Percentiles rank a stretch among this genome's conserved stretches.
Evolutionary conservation across 306 rosid species (phyloP).

Genomic region (Calophaca sinica): DNA sequence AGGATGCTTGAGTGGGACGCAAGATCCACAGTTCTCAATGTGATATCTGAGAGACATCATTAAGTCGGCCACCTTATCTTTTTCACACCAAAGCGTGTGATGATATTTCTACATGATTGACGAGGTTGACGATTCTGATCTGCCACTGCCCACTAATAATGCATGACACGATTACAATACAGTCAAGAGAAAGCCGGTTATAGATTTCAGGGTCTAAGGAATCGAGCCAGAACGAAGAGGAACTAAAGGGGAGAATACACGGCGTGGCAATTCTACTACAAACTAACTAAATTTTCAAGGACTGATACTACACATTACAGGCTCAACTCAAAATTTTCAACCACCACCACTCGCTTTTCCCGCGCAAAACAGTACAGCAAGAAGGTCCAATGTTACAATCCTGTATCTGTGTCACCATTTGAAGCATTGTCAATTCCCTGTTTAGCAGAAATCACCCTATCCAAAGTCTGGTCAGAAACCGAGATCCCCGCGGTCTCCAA

Average conservation of each 20-base stretch:
- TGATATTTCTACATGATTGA: too few species aligned
- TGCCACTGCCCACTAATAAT: too few species aligned
- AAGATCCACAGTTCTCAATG: too few species aligned
- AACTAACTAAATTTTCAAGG: constrained; percentile 13
- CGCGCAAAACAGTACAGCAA: constrained; percentile 19
- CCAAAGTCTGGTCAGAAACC: constrained; percentile 84
- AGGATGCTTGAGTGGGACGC: neutral
- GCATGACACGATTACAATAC: neutral
- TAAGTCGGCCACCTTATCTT: too few species aligned
- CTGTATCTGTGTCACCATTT: constrained; percentile 28
- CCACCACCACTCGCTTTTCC: neutral
- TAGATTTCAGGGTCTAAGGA: too few species aligned
- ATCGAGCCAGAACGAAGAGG: too few species aligned
- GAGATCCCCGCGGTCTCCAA: constrained; percentile 82
- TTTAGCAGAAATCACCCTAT: constrained; percentile 77
- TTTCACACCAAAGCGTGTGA: too few species aligned
- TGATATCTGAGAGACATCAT: too few species aligned
- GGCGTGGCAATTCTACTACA: too few species aligned
- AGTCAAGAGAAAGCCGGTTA: too few species aligned
- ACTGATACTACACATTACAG: constrained; percentile 14
- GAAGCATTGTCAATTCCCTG: constrained; percentile 49
- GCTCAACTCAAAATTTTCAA: constrained; percentile 50
- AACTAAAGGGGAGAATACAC: too few species aligned
- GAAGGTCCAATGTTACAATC: constrained; percentile 31
- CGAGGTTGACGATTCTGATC: neutral